A percentile compares a stretch with the other conserved stretches of the same genome.
Evolutionary conservation across 371 early-diverging fungal species (phyloP).

Genomic region (Smittium culicis): DNA sequence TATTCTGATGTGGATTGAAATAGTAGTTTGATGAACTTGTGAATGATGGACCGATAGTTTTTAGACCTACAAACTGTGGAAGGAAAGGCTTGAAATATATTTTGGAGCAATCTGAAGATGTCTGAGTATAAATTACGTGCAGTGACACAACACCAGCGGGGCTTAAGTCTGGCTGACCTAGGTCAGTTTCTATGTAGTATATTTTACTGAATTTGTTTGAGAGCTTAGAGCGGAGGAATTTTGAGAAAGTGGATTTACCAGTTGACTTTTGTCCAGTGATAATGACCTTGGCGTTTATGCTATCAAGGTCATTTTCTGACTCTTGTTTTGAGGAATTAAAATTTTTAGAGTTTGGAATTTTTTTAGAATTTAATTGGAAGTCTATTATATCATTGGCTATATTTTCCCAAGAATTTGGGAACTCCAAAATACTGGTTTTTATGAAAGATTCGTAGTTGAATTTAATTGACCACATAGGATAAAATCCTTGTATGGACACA

Average conservation of each 20-base stretch:
- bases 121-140: conserved; percentile 18
- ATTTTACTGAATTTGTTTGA: conserved; percentile 23
- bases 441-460: conserved; percentile 23
- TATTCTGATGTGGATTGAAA: too few relatives aligned
- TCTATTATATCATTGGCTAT: conserved; percentile 12
- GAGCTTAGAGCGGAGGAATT: conserved; percentile 36
- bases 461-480: conserved; percentile 14
- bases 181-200: conserved; percentile 44
- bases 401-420: conserved; percentile 19
- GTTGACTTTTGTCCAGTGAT: conserved; percentile 36
- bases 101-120: too few relatives aligned
- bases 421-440: conserved; percentile 16
- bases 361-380: neutral
- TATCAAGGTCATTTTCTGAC: neutral
- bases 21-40: conserved; percentile 24
- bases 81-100: neutral
- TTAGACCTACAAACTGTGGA: neutral
- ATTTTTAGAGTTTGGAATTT: neutral
- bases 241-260: conserved; percentile 44
- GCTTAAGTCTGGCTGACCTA: conserved; percentile 44
- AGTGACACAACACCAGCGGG: conserved; percentile 38
- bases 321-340: neutral
- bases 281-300: conserved; percentile 7
- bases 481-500: conserved; percentile 14
- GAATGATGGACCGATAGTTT: conserved; percentile 40